Conservation (phyloP, 1,139 yeast species). For the Meyerozyma athensensis region DNA sequence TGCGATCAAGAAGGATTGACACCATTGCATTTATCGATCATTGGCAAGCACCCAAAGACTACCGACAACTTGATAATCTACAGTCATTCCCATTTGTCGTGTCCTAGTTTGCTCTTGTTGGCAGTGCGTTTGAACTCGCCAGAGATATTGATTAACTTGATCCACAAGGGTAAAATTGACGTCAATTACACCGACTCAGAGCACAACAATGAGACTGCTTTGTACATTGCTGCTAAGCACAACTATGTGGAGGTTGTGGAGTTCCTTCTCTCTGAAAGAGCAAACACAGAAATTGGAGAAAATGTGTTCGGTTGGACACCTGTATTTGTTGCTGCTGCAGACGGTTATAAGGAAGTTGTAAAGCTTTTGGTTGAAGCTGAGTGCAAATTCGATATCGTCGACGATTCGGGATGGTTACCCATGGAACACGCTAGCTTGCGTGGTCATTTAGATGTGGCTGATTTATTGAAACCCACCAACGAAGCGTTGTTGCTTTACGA, state of each 20-base stretch:
- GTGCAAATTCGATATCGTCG: constrained; percentile 54
- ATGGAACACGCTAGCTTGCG: constrained; percentile 93
- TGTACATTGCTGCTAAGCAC: constrained; percentile 73
- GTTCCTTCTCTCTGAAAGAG: constrained; percentile 50
- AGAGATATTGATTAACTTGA: constrained; percentile 49
- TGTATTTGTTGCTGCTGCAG: constrained; percentile 83
- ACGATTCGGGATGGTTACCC: constrained; percentile 94
- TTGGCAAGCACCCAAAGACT: constrained; percentile 80
- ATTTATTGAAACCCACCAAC: constrained; percentile 47
- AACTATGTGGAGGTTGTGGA: constrained; percentile 52
- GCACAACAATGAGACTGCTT: constrained; percentile 68
- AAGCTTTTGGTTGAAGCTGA: constrained; percentile 48
- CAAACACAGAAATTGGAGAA: constrained; percentile 76
- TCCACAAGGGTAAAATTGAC: constrained; percentile 56
- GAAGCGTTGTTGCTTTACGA: constrained; percentile 33
- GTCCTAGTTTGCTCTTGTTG: constrained; percentile 55
- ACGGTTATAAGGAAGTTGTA: constrained; percentile 64
- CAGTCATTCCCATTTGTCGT: constrained; percentile 32
- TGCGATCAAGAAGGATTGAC: constrained; percentile 80
- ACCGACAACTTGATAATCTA: constrained; percentile 53
- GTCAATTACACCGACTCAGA: constrained; percentile 60
- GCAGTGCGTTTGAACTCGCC: constrained; percentile 70
- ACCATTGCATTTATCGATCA: constrained; percentile 78
- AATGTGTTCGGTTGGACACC: constrained; percentile 92
- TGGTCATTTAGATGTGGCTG: constrained; percentile 76